Evolutionary conservation across 768 basidiomycete genomes (phyloP), one percentile per base, ranked within the genome.

Genomic region (Leucocoprinus birnbaumii): DNA sequence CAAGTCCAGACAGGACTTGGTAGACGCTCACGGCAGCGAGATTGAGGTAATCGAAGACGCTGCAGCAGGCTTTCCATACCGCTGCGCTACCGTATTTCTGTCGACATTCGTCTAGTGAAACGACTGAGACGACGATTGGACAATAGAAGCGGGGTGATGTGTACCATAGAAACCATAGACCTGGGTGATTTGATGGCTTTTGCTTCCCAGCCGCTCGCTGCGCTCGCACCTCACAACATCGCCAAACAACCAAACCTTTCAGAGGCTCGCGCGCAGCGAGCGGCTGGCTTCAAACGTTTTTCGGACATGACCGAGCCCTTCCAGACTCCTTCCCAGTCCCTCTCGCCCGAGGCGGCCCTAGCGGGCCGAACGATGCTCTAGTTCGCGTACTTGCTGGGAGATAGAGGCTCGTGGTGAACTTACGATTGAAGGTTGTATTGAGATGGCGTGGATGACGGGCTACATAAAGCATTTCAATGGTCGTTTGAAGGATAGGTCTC

Each of bases 361-460:
- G n/a, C n/a, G n/a, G n/a, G n/a, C n/a, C n/a, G n/a, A n/a, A n/a
- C n/a, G n/a, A n/a, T n/a, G n/a, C n/a, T n/a, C n/a, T 61, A 94
- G 92, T 66, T 90, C 96, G 14, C 86, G 97, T 56, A 99, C 97
- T 2, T 85, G 97, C 56, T 99, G 97, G 97, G 97, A 99, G 75
- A 98, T 99, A 94, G 97, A 99, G 68, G 95, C 94, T 44, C 82
- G 85, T 44, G 96, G 97, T n/a, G 87, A 96, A 65, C 89, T 98
- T 71, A 94, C 95, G 1, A 95, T 98, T 62, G 89, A 97, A 69
- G 97, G 97, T 18, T 93, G 92, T 65, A 97, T 99, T 65, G 97
- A 99, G 75, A 96, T 99, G 91, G 95, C 96, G 2, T 99, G 96
- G 95, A 87, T 98, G 72, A 98, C 95, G 92, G 96, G 97, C 40